Conservation (phyloP, 2,329 filamentous ascomycete species). For the Cercospora beticola region DNA sequence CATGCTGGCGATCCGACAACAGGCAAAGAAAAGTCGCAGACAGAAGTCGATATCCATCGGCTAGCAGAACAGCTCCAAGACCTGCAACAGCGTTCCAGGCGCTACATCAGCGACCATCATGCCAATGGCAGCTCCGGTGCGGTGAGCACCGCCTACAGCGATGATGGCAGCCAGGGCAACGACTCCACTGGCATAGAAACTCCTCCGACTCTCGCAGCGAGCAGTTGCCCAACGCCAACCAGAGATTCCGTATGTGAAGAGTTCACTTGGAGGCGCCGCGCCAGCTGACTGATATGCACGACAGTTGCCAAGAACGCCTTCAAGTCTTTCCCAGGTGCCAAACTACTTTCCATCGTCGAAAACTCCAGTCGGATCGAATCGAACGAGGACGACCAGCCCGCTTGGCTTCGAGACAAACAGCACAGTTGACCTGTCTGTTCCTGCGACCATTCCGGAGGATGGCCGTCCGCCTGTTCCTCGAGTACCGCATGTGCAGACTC, state of each 20-base stretch:
- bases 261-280: neutral
- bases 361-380: constrained; percentile 10
- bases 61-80: constrained; percentile 20
- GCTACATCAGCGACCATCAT: constrained; percentile 14
- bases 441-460: constrained; percentile 20
- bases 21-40: constrained; percentile 7
- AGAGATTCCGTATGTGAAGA: constrained; percentile 5
- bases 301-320: constrained; percentile 20
- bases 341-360: constrained; percentile 13
- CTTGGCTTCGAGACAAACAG: constrained; percentile 12
- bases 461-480: constrained; percentile 1
- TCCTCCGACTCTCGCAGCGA: constrained; percentile 14
- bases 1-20: neutral
- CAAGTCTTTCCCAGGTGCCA: constrained; percentile 12
- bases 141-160: constrained; percentile 18
- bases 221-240: constrained; percentile 17
- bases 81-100: constrained; percentile 14
- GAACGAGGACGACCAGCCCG: constrained; percentile 16
- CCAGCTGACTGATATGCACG: constrained; percentile 5
- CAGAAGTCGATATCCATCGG: constrained; percentile 13
- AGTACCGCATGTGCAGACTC: neutral
- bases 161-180: constrained; percentile 17
- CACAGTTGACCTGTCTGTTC: constrained; percentile 13
- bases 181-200: constrained; percentile 9
- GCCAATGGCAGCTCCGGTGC: constrained; percentile 13